phyloP scores from a whole-genome alignment of 2,329 filamentous ascomycete genomes.

The Spiromastix sp. region DNA sequence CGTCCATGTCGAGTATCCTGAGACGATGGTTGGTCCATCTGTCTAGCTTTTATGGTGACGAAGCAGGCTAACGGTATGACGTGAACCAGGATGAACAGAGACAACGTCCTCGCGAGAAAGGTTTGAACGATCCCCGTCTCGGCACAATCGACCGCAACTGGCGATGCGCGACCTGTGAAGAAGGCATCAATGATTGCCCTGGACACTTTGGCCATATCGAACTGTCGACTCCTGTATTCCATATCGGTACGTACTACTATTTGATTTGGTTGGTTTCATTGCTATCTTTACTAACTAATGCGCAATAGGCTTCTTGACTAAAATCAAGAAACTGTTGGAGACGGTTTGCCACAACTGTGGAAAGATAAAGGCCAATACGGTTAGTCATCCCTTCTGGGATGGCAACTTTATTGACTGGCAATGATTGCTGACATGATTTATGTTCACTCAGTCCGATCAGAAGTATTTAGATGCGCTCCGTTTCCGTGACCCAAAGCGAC shows the following conservation, averaged over 20 bases:
- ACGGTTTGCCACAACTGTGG: conserved; percentile 98
- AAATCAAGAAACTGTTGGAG: conserved; percentile 98
- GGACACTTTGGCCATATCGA: conserved; percentile 99
- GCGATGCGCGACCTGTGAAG: conserved; percentile 91
- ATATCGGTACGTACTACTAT: conserved; percentile 52
- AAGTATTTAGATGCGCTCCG: conserved; percentile 73
- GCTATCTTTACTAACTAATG: conserved; percentile 17
- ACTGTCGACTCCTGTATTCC: conserved; percentile 89
- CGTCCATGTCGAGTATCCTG: conserved; percentile 90
- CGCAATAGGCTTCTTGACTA: conserved; percentile 78
- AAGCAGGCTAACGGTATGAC: conserved; percentile 11
- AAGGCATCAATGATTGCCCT: conserved; percentile 91
- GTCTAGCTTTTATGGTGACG: too few relatives aligned
- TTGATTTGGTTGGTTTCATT: too few relatives aligned
- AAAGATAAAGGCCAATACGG: conserved; percentile 93
- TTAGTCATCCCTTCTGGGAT: conserved; percentile 62
- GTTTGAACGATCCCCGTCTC: conserved; percentile 89
- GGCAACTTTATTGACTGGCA: conserved; percentile 42
- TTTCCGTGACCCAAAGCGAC: conserved; percentile 83
- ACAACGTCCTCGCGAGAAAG: conserved; percentile 78
- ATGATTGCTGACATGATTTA: conserved; percentile 34
- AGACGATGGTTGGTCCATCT: conserved; percentile 64
- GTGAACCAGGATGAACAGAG: conserved; percentile 66
- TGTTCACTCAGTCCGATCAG: conserved; percentile 58
- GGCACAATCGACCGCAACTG: conserved; percentile 93